Conservation (phyloP, 768 basidiomycete species). For the Lyophyllum shimeji region DNA sequence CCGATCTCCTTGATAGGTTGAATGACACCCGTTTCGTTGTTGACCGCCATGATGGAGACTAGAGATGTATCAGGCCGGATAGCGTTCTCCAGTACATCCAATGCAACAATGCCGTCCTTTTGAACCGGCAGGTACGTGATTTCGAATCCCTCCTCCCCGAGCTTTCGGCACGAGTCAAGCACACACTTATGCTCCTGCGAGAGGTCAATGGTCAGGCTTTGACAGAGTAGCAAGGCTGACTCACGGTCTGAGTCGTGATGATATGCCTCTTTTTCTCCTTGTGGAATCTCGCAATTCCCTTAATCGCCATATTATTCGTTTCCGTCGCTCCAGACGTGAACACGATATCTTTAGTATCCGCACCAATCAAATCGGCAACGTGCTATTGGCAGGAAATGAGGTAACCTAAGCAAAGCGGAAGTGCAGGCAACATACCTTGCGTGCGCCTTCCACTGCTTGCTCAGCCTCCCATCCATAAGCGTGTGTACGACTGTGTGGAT, state of each 20-base stretch:
- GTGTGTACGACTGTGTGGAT: slow-evolving; percentile 97
- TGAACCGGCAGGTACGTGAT: slow-evolving; percentile 97
- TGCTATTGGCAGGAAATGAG: slow-evolving; percentile 47
- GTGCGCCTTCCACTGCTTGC: slow-evolving; percentile 87
- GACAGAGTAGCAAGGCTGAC: slow-evolving; percentile 22
- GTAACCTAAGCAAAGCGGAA: background rate
- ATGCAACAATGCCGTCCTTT: slow-evolving; percentile 75
- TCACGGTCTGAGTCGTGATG: slow-evolving; percentile 91
- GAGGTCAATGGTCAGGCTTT: background rate
- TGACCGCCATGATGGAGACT: slow-evolving; percentile 98
- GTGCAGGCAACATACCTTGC: slow-evolving; percentile 52
- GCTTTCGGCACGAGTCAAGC: slow-evolving; percentile 93
- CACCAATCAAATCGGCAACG: slow-evolving; percentile 90
- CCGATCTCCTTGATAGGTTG: slow-evolving; percentile 97
- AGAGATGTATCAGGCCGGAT: slow-evolving; percentile 92
- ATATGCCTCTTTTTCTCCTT: slow-evolving; percentile 92
- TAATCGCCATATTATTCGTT: slow-evolving; percentile 96
- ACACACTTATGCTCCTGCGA: slow-evolving; percentile 97
- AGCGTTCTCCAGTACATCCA: slow-evolving; percentile 78
- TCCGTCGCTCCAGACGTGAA: slow-evolving; percentile 99
- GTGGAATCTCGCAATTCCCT: slow-evolving; percentile 94
- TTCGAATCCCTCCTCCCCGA: slow-evolving; percentile 96
- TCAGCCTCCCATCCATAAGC: slow-evolving; percentile 99
- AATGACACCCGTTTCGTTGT: slow-evolving; percentile 99
- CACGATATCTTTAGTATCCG: slow-evolving; percentile 92